phyloP scores from a whole-genome alignment of 495 filamentous ascomycete species.

The Podospora didyma region DNA sequence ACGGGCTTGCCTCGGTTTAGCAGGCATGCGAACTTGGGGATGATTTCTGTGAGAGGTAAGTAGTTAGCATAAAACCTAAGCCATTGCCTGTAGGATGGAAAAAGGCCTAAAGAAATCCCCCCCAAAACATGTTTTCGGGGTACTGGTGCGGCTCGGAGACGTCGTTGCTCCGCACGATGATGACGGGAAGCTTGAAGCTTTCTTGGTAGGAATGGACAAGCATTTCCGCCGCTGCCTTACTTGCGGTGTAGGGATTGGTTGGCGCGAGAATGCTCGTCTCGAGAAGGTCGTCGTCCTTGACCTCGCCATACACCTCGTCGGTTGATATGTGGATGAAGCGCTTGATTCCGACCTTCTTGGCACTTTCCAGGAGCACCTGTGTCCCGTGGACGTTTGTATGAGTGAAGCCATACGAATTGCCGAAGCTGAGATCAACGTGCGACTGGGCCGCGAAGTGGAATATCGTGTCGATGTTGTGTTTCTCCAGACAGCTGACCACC shows the following conservation, averaged over 20 bases:
- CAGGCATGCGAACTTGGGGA: slow-evolving; percentile 67
- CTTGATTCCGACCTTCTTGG: slow-evolving; percentile 57
- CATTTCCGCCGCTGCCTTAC: slow-evolving; percentile 79
- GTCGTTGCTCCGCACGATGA: slow-evolving; percentile 73
- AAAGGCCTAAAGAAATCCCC: neutral
- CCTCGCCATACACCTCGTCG: slow-evolving; percentile 77
- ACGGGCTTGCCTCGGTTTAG: slow-evolving; percentile 55
- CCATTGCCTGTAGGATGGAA: neutral
- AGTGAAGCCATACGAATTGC: slow-evolving; percentile 67
- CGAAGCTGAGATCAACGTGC: slow-evolving; percentile 69
- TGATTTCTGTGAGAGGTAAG: slow-evolving; percentile 53
- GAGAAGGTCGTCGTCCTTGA: slow-evolving; percentile 56
- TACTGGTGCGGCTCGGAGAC: slow-evolving; percentile 77
- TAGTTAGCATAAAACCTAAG: neutral
- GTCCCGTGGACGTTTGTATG: slow-evolving; percentile 70
- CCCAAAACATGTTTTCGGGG: slow-evolving; percentile 65
- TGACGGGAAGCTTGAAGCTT: slow-evolving; percentile 65
- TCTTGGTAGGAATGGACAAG: slow-evolving; percentile 68
- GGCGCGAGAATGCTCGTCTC: slow-evolving; percentile 62
- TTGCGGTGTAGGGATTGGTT: slow-evolving; percentile 74
- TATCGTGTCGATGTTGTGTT: slow-evolving; percentile 65
- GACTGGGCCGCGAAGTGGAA: slow-evolving; percentile 76
- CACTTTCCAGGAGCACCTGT: slow-evolving; percentile 65
- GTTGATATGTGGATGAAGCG: slow-evolving; percentile 71
- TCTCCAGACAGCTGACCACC: slow-evolving; percentile 55